A percentile compares a stretch with the other conserved stretches of the same genome.
Evolutionary conservation across 805 yeast species (phyloP).

Genomic region (Sugiyamaella smithiae): DNA sequence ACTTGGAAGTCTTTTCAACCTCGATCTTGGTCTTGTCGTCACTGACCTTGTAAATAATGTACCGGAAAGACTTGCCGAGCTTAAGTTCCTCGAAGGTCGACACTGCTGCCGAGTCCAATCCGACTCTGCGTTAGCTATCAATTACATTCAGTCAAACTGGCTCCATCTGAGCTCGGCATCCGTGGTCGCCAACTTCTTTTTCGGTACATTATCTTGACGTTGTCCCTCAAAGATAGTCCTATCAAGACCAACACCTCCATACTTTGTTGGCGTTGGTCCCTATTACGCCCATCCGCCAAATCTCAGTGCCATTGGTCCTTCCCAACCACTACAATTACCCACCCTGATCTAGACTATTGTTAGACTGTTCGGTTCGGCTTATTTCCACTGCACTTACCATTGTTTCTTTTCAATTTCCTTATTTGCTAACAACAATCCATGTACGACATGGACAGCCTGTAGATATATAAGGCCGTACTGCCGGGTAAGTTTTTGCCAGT

Average conservation of each 20-base stretch:
- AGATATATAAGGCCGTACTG: slow-evolving; percentile 1
- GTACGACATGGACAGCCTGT: slow-evolving; percentile 2
- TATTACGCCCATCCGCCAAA: background rate
- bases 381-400: background rate
- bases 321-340: background rate
- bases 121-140: slow-evolving; percentile 50
- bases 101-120: slow-evolving; percentile 86
- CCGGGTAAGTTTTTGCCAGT: background rate
- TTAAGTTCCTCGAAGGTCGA: slow-evolving; percentile 94
- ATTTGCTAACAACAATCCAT: slow-evolving; percentile 1
- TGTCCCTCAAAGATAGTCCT: no score
- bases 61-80: slow-evolving; percentile 77
- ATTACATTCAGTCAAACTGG: no score
- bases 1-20: slow-evolving; percentile 79
- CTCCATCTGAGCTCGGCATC: background rate
- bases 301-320: background rate
- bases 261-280: no score
- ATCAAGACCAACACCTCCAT: background rate
- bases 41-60: slow-evolving; percentile 75
- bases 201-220: no score
- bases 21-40: slow-evolving; percentile 86
- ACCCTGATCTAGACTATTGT: background rate
- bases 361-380: background rate
- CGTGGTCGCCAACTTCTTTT: no score
- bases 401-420: background rate